Conservation (phyloP, 1,284 basidiomycete genomes). For the Cryptococcus maquisensis region DNA sequence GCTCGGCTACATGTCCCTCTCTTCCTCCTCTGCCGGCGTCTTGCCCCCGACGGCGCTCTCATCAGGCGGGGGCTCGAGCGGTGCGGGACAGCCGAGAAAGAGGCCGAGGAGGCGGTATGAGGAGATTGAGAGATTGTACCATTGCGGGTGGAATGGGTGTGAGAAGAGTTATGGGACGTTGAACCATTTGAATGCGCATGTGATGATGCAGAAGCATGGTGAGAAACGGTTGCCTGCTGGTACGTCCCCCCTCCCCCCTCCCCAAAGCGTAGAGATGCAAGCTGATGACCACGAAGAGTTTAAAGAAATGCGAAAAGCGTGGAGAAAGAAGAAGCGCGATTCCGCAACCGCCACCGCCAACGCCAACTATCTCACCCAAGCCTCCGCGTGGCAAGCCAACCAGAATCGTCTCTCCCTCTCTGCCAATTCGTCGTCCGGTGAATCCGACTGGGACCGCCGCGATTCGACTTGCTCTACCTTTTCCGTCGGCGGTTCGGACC, state of each 20-base stretch:
- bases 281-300: slow-evolving; percentile 64
- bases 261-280: neutral
- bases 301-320: slow-evolving; percentile 92
- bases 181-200: slow-evolving; percentile 58
- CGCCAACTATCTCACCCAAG: slow-evolving; percentile 14
- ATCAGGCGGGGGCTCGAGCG: slow-evolving; percentile 15
- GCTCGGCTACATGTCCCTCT: neutral
- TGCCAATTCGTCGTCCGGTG: slow-evolving; percentile 18
- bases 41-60: neutral
- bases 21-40: neutral
- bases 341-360: slow-evolving; percentile 42
- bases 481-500: slow-evolving; percentile 15
- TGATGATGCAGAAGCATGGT: slow-evolving; percentile 57
- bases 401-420: slow-evolving; percentile 14
- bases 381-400: slow-evolving; percentile 7
- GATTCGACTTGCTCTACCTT: slow-evolving; percentile 20
- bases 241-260: slow-evolving; percentile 27
- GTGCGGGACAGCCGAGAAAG: slow-evolving; percentile 38
- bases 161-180: slow-evolving; percentile 55
- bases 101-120: slow-evolving; percentile 51
- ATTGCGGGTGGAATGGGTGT: slow-evolving; percentile 55
- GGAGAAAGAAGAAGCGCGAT: slow-evolving; percentile 89
- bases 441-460: slow-evolving; percentile 30
- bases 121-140: slow-evolving; percentile 56
- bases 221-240: slow-evolving; percentile 53